phyloP scores from a whole-genome alignment of 192 early-diverging fungal genomes.

The Coemansia sp. region DNA sequence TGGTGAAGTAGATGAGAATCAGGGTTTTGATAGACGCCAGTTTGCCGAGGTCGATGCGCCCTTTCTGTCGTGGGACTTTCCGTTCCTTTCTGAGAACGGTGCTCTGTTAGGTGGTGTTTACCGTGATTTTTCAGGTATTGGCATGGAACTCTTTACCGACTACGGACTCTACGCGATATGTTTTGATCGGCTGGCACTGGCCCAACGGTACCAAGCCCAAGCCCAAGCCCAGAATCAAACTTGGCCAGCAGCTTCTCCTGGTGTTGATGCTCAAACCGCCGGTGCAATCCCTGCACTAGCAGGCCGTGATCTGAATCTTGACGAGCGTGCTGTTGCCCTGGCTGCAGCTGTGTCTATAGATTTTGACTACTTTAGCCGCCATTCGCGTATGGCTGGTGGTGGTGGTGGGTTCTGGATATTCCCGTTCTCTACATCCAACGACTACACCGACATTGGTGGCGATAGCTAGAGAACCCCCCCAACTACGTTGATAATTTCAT shows the following conservation, averaged over 20 bases:
- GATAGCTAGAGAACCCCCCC: background rate
- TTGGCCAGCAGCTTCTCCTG: background rate
- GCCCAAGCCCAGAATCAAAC: background rate
- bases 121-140: conserved; percentile 82
- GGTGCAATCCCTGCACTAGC: conserved; percentile 9
- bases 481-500: background rate
- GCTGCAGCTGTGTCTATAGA: conserved; percentile 84
- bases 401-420: conserved; percentile 4
- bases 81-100: conserved; percentile 50
- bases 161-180: conserved; percentile 80
- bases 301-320: conserved; percentile 61
- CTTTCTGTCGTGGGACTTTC: conserved; percentile 81
- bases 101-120: conserved; percentile 65
- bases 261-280: conserved; percentile 15
- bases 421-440: conserved; percentile 14
- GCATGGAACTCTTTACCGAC: conserved; percentile 77
- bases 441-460: background rate
- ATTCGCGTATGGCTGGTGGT: conserved; percentile 57
- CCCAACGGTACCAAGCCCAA: conserved; percentile 9
- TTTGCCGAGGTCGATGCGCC: conserved; percentile 72
- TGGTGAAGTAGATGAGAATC: background rate
- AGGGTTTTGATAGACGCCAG: conserved; percentile 36
- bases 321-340: conserved; percentile 79
- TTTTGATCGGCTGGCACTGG: conserved; percentile 57
- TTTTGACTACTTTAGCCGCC: conserved; percentile 84